Percentiles rank a stretch among this genome's conserved stretches.
These are phyloP conservation scores for Tolypocladium ovalisporum DNA, from an alignment of 2,329 filamentous ascomycete genomes.

Conservation along the genomic window DNA sequence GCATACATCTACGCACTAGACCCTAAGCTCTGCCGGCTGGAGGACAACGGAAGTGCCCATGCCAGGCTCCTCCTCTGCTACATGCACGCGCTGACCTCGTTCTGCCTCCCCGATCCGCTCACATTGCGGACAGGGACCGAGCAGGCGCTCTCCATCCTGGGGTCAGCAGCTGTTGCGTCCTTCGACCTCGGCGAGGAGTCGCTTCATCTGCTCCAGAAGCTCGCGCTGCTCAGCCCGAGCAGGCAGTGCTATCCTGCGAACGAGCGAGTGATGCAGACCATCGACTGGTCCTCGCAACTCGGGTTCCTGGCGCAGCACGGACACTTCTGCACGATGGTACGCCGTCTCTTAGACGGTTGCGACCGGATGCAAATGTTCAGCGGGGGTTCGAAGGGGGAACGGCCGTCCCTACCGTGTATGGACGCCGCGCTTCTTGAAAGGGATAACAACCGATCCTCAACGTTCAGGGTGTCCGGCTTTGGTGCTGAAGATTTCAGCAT, in stretches of 20 bases:
- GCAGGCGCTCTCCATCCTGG: conserved; percentile 35
- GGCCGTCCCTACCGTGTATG: neutral
- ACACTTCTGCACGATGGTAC: conserved; percentile 18
- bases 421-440: conserved; percentile 4
- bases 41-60: conserved; percentile 36
- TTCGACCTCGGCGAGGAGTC: neutral
- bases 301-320: conserved; percentile 33
- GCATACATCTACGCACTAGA: conserved; percentile 34
- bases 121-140: conserved; percentile 42
- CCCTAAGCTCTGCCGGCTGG: conserved; percentile 31
- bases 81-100: conserved; percentile 43
- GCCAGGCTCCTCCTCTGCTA: conserved; percentile 40
- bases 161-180: conserved; percentile 29
- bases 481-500: conserved; percentile 10
- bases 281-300: conserved; percentile 29
- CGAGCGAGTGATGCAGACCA: conserved; percentile 31
- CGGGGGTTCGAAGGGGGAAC: neutral
- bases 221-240: conserved; percentile 2
- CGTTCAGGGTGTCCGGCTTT: conserved; percentile 5
- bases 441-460: conserved; percentile 6
- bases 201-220: conserved; percentile 23
- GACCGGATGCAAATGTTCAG: neutral
- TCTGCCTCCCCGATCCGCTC: conserved; percentile 37
- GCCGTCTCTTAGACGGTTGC: no score
- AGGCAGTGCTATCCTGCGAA: conserved; percentile 30